Evolutionary conservation across 345 rosid genomes (phyloP), one percentile per base, ranked within the genome.

Genomic region (Dovyalis caffra): DNA sequence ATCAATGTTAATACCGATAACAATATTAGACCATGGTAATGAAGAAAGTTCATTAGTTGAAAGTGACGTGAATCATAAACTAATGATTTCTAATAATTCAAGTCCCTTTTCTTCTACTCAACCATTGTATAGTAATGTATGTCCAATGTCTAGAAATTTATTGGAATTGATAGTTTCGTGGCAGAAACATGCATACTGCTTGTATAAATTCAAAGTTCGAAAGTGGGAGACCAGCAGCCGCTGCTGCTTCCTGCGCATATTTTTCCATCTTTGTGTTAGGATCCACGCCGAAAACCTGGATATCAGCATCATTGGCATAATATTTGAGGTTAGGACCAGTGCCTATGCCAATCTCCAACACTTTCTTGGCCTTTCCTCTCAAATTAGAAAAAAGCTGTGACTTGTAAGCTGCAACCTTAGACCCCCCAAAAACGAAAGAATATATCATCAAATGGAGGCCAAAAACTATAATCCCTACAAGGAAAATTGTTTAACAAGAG

Each of bases 341-440:
- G 16, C 99, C 97, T 67, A 90, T 83, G 8, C 97, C 98, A 74
- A 94, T 85, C 88, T 94, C 97, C 84, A 94, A 74, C 45, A 91
- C 86, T 60, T 79, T 84, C 84, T 85, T 80, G 29, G 87, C 90
- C 76, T 87, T 86, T 26, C 95, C 92, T 29, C 80, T 86, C 85
- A 94, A 76, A 18, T 81, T 83, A 60, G 35, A 65, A 80, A 95
- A 92, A 49, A 92, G 84, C 74, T 77, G 77, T 58, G 81, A 80
- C 82, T 91, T 92, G 83, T 85, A 92, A 74, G 68, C 81, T 34
- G 90, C 86, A 80, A 92, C 76, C 97, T 94, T 74, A 69, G 77
- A n/a, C n/a, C n/a, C n/a, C 76, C 32, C 65, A 32, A 29, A 34
- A 34, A 6, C 15, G 11, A 15, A 47, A 25, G 6, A 60, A 7